Percentiles rank a stretch among this genome's conserved stretches.
These are phyloP conservation scores for Prillingera fragicola DNA, from an alignment of 1,284 basidiomycete genomes.

Conservation along the genomic window DNA sequence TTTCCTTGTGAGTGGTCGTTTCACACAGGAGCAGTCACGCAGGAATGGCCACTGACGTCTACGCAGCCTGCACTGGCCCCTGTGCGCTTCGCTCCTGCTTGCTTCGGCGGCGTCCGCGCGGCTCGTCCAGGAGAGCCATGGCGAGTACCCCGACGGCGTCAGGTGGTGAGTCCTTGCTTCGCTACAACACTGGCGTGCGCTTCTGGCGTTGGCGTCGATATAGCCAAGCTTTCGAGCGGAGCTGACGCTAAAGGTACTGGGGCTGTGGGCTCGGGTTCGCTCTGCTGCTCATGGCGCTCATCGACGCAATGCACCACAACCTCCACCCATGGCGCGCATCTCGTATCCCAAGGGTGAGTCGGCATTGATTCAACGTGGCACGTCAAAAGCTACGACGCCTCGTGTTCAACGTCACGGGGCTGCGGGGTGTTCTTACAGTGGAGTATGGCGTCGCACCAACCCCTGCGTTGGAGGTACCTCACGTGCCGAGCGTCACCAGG, in stretches of 20 bases:
- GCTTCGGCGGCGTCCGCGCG: constrained; percentile 44
- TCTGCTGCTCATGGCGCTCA: constrained; percentile 15
- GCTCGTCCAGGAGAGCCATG: too few relatives aligned
- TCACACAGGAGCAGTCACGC: background rate
- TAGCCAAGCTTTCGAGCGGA: too few relatives aligned
- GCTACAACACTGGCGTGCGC: too few relatives aligned
- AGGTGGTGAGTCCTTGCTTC: too few relatives aligned
- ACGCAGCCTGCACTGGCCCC: constrained; percentile 43
- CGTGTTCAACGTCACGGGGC: background rate
- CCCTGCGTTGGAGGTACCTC: background rate
- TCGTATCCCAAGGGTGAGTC: constrained; percentile 32
- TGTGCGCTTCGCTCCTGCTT: constrained; percentile 43
- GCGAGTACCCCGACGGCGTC: too few relatives aligned
- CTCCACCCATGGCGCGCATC: constrained; percentile 17
- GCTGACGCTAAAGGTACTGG: too few relatives aligned
- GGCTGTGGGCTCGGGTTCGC: too few relatives aligned
- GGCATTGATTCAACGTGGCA: too few relatives aligned
- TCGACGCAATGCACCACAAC: constrained; percentile 55
- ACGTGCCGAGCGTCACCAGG: background rate
- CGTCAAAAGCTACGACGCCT: too few relatives aligned
- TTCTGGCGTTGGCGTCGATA: too few relatives aligned
- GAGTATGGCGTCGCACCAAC: background rate
- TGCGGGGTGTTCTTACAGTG: background rate
- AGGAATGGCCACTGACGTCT: background rate
- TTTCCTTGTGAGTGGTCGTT: constrained; percentile 30